Evolutionary conservation across 2,329 filamentous ascomycete genomes (phyloP).

Genomic region (Monosporascus sp.): DNA sequence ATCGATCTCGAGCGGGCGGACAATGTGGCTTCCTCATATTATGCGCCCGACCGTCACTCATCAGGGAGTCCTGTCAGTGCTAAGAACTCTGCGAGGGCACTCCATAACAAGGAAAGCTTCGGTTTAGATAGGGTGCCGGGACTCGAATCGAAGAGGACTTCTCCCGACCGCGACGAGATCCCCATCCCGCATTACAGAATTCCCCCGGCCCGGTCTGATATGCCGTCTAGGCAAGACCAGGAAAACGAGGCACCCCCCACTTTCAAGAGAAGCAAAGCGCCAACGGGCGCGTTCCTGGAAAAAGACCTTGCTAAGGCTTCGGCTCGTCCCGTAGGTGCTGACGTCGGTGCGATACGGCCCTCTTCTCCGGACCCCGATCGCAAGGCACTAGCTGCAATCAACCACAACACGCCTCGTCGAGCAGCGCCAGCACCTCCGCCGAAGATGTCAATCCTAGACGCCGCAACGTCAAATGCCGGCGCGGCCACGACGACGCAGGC

Average conservation of each 20-base stretch:
- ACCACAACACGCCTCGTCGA: constrained; percentile 68
- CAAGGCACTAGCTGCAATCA: constrained; percentile 49
- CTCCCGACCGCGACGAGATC: constrained; percentile 34
- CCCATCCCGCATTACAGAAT: constrained; percentile 53
- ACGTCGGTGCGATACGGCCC: constrained; percentile 33
- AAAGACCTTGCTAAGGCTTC: constrained; percentile 50
- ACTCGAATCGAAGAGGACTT: constrained; percentile 12
- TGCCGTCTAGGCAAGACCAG: constrained; percentile 68
- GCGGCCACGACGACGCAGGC: constrained; percentile 69
- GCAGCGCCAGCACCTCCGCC: constrained; percentile 78
- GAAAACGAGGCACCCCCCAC: constrained; percentile 76
- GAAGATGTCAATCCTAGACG: constrained; percentile 95
- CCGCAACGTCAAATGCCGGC: constrained; percentile 78
- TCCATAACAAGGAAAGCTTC: constrained; percentile 32
- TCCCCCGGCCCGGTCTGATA: constrained; percentile 48
- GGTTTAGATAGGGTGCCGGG: constrained; percentile 17
- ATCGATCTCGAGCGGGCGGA: constrained; percentile 32
- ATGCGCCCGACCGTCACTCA: constrained; percentile 44
- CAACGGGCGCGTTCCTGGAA: constrained; percentile 49
- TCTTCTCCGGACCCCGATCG: constrained; percentile 53
- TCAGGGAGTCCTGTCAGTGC: constrained; percentile 57
- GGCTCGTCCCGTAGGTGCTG: constrained; percentile 44
- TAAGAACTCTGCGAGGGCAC: constrained; percentile 37
- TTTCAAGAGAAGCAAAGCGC: constrained; percentile 58
- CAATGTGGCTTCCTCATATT: constrained; percentile 38